These are phyloP conservation scores for Populus hybrid DNA, from an alignment of 441 rosid species.

Conservation along the genomic window DNA sequence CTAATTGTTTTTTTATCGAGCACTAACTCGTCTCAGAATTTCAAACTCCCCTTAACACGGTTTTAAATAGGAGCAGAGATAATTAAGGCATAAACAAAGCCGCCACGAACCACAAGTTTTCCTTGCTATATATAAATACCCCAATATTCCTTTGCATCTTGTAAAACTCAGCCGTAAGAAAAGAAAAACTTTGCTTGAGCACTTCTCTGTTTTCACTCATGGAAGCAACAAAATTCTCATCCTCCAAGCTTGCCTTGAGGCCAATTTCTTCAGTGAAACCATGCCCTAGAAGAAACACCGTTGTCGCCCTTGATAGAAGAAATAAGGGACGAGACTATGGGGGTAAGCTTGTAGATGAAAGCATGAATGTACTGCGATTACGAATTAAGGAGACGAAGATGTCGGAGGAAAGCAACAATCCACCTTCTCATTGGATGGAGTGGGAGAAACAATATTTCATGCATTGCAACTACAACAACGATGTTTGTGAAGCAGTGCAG, in stretches of 20 bases:
- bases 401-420: constrained; percentile 48
- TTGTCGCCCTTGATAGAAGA: not conserved
- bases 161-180: not conserved
- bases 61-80: not conserved
- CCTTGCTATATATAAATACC: not conserved
- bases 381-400: constrained; percentile 58
- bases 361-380: constrained; percentile 54
- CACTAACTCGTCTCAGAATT: too few species aligned
- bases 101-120: not conserved
- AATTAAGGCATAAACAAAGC: not conserved
- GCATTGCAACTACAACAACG: constrained; percentile 43
- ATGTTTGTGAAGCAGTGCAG: constrained; percentile 47
- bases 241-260: not conserved
- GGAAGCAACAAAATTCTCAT: constrained; percentile 10
- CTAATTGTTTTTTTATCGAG: too few species aligned
- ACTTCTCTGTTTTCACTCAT: not conserved
- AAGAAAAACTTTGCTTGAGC: not conserved
- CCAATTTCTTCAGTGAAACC: not conserved
- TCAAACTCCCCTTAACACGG: not conserved
- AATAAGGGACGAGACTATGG: constrained; percentile 9
- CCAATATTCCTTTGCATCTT: not conserved
- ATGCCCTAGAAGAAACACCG: not conserved
- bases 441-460: constrained; percentile 62
- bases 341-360: constrained; percentile 44
- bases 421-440: constrained; percentile 62